phyloP scores from a whole-genome alignment of 257 asterid genomes.

The Solanum piurae region DNA sequence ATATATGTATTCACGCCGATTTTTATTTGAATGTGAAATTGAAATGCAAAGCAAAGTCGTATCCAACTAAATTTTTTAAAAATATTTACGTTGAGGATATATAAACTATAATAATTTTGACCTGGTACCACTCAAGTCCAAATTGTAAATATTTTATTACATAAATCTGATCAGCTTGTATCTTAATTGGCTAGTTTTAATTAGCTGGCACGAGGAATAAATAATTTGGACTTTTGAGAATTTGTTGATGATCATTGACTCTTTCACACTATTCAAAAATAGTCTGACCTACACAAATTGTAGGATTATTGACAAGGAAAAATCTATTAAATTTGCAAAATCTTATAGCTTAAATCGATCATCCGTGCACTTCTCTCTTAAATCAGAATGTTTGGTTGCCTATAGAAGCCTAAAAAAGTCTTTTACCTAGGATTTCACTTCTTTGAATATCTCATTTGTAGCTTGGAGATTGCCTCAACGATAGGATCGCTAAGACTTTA shows the following conservation, averaged over 20 bases:
- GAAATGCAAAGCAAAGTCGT: not conserved
- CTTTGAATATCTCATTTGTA: too few species aligned
- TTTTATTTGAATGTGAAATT: not conserved
- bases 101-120: not conserved
- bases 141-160: not conserved
- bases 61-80: not conserved
- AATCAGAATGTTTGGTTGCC: not conserved
- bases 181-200: not conserved
- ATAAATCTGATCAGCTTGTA: not conserved
- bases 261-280: not conserved
- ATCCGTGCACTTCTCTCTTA: not conserved
- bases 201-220: not conserved
- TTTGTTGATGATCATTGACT: not conserved
- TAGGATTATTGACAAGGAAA: not conserved
- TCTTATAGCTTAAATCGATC: not conserved
- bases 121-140: slow-evolving; percentile 11
- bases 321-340: not conserved
- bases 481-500: too few species aligned
- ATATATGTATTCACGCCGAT: not conserved
- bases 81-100: not conserved
- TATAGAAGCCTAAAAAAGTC: too few species aligned
- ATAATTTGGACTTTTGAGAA: not conserved
- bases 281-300: not conserved
- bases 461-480: too few species aligned
- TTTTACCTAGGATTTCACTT: too few species aligned